These are phyloP conservation scores for Kondoa malvinella DNA, from an alignment of 768 basidiomycete species.

Conservation along the genomic window DNA sequence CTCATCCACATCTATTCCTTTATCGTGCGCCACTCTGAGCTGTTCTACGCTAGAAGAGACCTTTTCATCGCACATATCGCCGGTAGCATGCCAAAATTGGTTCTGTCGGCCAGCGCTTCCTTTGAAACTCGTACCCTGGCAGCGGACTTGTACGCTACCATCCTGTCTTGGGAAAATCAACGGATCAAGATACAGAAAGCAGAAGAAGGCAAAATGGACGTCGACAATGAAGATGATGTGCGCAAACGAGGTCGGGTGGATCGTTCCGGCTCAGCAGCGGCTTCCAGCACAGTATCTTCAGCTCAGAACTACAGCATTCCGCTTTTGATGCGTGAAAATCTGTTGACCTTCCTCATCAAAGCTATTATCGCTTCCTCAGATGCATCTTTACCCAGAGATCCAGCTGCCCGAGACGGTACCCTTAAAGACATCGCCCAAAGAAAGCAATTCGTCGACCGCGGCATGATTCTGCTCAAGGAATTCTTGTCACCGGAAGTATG, in stretches of 20 bases:
- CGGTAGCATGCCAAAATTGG: conserved; percentile 69
- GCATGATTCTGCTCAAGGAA: conserved; percentile 40
- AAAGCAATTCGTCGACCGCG: conserved; percentile 74
- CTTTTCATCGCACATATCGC: conserved; percentile 88
- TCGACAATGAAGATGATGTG: conserved; percentile 29
- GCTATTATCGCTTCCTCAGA: neutral
- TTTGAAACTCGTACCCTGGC: conserved; percentile 69
- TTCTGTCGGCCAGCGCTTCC: conserved; percentile 52
- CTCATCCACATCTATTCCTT: conserved; percentile 71
- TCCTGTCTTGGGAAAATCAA: conserved; percentile 70
- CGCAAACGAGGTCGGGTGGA: conserved; percentile 18
- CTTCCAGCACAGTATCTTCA: conserved; percentile 13
- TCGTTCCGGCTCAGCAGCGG: conserved; percentile 12
- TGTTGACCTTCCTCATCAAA: conserved; percentile 5
- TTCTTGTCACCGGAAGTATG: conserved; percentile 72
- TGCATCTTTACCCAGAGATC: conserved; percentile 20
- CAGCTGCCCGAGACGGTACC: conserved; percentile 12
- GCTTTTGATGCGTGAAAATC: conserved; percentile 14
- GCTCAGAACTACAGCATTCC: conserved; percentile 13
- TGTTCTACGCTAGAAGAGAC: conserved; percentile 83
- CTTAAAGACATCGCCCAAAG: conserved; percentile 48
- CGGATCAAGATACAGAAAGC: conserved; percentile 27
- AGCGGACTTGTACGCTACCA: conserved; percentile 75
- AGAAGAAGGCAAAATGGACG: conserved; percentile 37
- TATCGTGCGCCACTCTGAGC: conserved; percentile 70